phyloP scores from a whole-genome alignment of 208 protist species.

The Leishmania gerbilli region DNA sequence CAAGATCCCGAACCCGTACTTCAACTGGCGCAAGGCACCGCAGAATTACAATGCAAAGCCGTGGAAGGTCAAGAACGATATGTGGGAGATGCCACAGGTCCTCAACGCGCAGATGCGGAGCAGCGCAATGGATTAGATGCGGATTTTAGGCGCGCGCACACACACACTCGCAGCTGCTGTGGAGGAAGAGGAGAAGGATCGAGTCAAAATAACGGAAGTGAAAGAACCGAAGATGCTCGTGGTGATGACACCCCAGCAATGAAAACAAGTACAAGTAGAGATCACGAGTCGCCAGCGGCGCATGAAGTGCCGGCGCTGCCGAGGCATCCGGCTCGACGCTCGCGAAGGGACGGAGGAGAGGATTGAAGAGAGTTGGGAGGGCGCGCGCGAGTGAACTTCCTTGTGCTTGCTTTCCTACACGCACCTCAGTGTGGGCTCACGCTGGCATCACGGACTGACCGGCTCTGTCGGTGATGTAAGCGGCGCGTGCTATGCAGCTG shows the following conservation, averaged over 20 bases:
- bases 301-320: neutral
- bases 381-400: neutral
- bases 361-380: neutral
- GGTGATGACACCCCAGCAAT: neutral
- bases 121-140: conserved; percentile 46
- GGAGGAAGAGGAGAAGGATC: neutral
- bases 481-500: neutral
- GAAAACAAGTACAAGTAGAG: neutral
- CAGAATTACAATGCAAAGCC: conserved; percentile 74
- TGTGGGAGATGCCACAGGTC: conserved; percentile 84
- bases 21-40: conserved; percentile 84
- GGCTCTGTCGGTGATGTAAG: neutral
- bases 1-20: conserved; percentile 81
- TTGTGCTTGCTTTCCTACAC: neutral
- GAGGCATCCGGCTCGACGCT: neutral
- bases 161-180: no score
- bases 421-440: neutral
- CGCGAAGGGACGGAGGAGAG: neutral
- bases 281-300: neutral
- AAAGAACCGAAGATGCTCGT: no score
- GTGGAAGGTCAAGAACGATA: conserved; percentile 77
- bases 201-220: neutral
- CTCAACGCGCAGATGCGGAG: conserved; percentile 64
- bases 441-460: neutral
- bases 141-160: neutral